phyloP scores from a whole-genome alignment of 2,329 filamentous ascomycete species.

The Exophiala sp. region DNA sequence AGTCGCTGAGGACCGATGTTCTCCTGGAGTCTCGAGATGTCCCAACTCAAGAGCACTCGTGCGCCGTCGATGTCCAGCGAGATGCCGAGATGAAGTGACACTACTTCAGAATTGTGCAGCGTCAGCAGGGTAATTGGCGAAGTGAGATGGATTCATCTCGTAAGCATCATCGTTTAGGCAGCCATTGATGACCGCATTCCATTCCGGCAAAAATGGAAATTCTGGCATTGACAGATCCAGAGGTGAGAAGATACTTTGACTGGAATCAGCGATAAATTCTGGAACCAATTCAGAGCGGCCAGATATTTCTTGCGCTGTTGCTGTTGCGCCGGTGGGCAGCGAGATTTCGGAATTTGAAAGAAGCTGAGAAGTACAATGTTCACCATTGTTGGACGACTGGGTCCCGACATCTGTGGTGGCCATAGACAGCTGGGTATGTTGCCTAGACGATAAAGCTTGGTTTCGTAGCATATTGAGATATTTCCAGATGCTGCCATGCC shows the following conservation, averaged over 20 bases:
- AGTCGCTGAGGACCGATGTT: no score
- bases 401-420: neutral
- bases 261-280: slow-evolving; percentile 1
- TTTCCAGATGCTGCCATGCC: neutral
- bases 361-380: neutral
- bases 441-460: neutral
- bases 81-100: no score
- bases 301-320: neutral
- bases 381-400: neutral
- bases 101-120: neutral
- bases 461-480: neutral
- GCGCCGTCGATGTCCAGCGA: no score
- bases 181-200: slow-evolving; percentile 18
- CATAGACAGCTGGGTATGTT: neutral
- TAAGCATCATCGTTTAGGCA: neutral
- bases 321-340: neutral
- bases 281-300: neutral
- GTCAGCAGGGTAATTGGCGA: neutral
- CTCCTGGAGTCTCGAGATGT: no score
- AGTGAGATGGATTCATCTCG: neutral
- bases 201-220: slow-evolving; percentile 23
- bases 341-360: neutral
- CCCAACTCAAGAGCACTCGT: no score
- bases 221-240: slow-evolving; percentile 19
- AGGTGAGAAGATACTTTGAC: slow-evolving; percentile 15